Conservation (phyloP, 495 filamentous ascomycete species). For the Aspergillus cavernicola region DNA sequence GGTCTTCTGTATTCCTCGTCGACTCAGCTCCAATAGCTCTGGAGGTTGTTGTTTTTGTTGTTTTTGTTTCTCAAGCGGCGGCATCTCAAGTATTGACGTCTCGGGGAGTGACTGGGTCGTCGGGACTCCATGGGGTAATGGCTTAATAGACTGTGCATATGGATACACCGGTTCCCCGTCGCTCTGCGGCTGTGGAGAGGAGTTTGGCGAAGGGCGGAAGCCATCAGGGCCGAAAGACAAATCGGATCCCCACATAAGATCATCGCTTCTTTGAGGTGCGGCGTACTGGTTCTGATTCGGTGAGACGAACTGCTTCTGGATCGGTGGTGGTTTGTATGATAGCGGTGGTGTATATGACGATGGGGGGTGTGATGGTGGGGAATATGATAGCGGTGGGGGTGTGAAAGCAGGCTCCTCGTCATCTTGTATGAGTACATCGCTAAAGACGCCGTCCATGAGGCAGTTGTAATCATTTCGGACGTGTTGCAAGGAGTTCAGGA, state of each 20-base stretch:
- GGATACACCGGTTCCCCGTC: background rate
- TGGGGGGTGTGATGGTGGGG: background rate
- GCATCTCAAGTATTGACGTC: background rate
- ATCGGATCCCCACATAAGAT: conserved; percentile 11
- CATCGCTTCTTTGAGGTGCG: background rate
- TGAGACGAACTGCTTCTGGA: no score
- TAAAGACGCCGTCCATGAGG: conserved; percentile 5
- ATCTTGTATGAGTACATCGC: conserved; percentile 1
- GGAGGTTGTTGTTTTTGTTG: background rate
- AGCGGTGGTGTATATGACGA: no score
- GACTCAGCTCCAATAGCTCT: background rate
- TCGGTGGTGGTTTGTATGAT: no score
- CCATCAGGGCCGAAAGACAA: conserved; percentile 8
- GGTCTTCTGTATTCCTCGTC: background rate
- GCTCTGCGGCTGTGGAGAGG: background rate
- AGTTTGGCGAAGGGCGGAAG: background rate
- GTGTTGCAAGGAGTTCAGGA: background rate
- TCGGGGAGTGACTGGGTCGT: background rate
- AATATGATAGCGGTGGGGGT: background rate
- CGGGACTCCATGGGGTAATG: background rate
- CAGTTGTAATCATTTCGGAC: conserved; percentile 3
- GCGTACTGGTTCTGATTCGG: background rate
- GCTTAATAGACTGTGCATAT: background rate
- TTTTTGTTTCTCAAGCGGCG: background rate
- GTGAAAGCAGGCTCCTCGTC: background rate